Evolutionary conservation across 352 stramenopile species (phyloP).

Genomic region (Globisporangium viniferum): DNA sequence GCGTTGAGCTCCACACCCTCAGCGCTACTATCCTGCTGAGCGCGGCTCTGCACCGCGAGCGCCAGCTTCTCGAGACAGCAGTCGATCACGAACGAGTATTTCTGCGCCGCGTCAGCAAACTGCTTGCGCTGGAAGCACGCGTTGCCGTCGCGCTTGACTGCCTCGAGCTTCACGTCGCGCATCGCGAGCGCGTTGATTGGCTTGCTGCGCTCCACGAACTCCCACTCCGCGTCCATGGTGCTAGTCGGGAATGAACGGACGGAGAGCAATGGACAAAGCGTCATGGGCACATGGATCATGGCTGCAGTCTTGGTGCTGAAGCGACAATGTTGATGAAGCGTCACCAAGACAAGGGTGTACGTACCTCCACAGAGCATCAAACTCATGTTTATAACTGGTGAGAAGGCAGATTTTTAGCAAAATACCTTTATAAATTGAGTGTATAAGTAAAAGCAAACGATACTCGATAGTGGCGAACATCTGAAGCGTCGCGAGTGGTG

Average conservation of each 20-base stretch:
- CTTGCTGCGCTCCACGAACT: constrained; percentile 22
- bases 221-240: constrained; percentile 24
- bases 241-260: neutral
- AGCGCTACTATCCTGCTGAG: neutral
- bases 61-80: constrained; percentile 5
- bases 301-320: neutral
- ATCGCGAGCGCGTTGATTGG: constrained; percentile 13
- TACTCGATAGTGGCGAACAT: neutral
- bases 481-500: constrained; percentile 3
- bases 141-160: constrained; percentile 60
- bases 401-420: neutral
- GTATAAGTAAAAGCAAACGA: neutral
- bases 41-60: neutral
- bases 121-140: constrained; percentile 43
- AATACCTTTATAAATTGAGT: neutral
- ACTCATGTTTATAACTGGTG: neutral
- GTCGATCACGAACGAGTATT: constrained; percentile 44
- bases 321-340: neutral
- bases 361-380: neutral
- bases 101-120: constrained; percentile 39
- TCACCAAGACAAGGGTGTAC: neutral
- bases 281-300: neutral
- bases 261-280: neutral
- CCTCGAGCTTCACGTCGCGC: constrained; percentile 27
- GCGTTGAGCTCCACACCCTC: constrained; percentile 1